Base-by-base conservation (phyloP, 73 alveolate species). In the Uronychia setigera region DNA sequence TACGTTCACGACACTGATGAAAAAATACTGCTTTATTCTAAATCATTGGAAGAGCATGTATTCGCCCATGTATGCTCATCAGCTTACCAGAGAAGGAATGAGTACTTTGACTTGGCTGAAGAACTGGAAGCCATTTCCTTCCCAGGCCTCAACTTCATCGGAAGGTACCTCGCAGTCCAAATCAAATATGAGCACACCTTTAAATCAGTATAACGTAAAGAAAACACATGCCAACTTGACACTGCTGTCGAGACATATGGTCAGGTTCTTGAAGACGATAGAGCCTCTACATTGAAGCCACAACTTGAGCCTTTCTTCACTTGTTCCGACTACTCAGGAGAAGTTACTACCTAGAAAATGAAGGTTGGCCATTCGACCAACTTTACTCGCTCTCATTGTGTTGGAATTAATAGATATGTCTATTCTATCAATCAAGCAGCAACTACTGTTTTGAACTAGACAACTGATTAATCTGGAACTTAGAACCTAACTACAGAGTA, bases 231-330 rank as follows among this genome's bases (percentile, higher is more conserved):
- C 31, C 79, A 35, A 1, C 85, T 80, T 9, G 79, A 83, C 57
- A 31, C 85, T 1, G 75, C 76, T 79, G 59, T 83, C 33, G 91
- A 83, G 60, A 27, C 75, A 57, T 83, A 83, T 83, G 91, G 91
- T 1, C 77, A 80, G 28, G n/a, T 13, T 1, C 60, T 33, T 1
- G 91, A 83, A 46, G 67, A 46, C 19, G 67, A 46, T 19, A 46
- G n/a, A 11, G 67, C 67, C n/a, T 11, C 67, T 19, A 11, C 67
- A 46, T 5, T 46, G 67, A 46, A 19, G 67, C 67, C 67, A 11
- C 19, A 5, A 5, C 67, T 46, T 5, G 67, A 46, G n/a, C 67
- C 67, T 46, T 19, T 46, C 67, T 46, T 46, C 67, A 46, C 67
- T 19, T 46, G 67, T 19, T 11, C n/a, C 19, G 67, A 46, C 19